These are phyloP conservation scores for Leptographium procerum DNA, from an alignment of 2,329 filamentous ascomycete genomes.

Conservation along the genomic window DNA sequence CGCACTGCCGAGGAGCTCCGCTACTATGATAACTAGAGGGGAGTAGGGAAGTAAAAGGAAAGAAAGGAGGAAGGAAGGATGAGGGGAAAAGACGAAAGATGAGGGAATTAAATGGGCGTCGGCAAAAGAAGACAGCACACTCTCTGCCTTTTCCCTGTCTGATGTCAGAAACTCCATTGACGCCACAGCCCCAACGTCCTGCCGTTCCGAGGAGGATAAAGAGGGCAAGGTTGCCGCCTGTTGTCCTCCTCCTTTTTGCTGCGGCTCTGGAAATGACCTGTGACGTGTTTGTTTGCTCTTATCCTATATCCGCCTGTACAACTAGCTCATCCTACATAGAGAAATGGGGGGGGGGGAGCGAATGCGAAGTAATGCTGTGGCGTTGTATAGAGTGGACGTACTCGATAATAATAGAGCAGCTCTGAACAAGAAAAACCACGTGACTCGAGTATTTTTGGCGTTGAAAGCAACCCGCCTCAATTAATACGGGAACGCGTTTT, in stretches of 20 bases:
- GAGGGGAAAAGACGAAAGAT: background rate
- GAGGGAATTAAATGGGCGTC: background rate
- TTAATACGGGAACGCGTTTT: conserved; percentile 6
- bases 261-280: too few species aligned
- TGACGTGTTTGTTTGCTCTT: background rate
- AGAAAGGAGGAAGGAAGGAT: background rate
- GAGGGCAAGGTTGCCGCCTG: too few species aligned
- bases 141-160: too few species aligned
- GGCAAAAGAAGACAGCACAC: background rate
- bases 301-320: background rate
- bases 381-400: background rate
- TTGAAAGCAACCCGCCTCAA: background rate
- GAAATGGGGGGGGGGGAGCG: too few species aligned
- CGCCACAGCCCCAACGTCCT: too few species aligned
- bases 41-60: background rate
- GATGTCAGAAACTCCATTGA: too few species aligned
- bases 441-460: background rate
- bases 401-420: background rate
- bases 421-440: background rate
- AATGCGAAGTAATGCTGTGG: background rate
- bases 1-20: conserved; percentile 86
- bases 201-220: too few species aligned
- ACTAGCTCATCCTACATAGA: too few species aligned
- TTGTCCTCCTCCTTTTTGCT: too few species aligned
- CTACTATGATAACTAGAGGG: conserved; percentile 52